These are phyloP conservation scores for Phallus indusiatus DNA, from an alignment of 768 basidiomycete species.

Conservation along the genomic window DNA sequence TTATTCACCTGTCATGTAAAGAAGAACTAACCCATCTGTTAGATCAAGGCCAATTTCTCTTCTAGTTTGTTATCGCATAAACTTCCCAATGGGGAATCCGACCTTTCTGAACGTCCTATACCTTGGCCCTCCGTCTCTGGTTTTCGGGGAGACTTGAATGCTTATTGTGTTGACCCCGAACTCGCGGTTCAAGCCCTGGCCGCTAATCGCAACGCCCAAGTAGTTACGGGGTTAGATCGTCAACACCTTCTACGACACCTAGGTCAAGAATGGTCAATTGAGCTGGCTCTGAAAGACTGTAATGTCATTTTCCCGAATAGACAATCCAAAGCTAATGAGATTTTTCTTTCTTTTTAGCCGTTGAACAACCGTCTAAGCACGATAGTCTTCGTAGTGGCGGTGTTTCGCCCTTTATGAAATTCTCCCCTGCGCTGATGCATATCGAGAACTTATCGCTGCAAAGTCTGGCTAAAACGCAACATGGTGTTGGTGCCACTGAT, in stretches of 20 bases:
- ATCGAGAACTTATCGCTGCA: constrained; percentile 85
- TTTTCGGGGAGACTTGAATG: constrained; percentile 3
- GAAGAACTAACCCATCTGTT: not conserved
- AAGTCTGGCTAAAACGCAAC: constrained; percentile 67
- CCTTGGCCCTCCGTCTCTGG: constrained; percentile 28
- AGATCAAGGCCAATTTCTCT: not conserved
- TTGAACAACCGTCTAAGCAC: constrained; percentile 42
- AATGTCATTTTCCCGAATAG: constrained; percentile 23
- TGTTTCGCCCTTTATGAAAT: constrained; percentile 64
- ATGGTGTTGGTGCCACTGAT: constrained; percentile 80
- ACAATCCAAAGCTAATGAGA: constrained; percentile 7
- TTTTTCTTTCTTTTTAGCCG: constrained; percentile 29
- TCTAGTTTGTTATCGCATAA: not conserved
- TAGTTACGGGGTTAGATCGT: constrained; percentile 54
- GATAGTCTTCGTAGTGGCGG: constrained; percentile 59
- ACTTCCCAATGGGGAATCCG: not conserved
- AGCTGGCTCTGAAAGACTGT: constrained; percentile 71
- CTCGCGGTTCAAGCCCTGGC: constrained; percentile 48
- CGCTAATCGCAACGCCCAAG: constrained; percentile 43
- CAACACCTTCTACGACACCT: constrained; percentile 46
- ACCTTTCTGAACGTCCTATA: constrained; percentile 32
- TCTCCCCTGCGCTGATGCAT: constrained; percentile 82
- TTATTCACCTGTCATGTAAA: not conserved
- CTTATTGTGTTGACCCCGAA: constrained; percentile 34
- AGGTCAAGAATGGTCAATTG: constrained; percentile 58